Percentiles rank a stretch among this genome's conserved stretches.
phyloP scores from a whole-genome alignment of 2,329 filamentous ascomycete genomes.

The Phoma sp. region DNA sequence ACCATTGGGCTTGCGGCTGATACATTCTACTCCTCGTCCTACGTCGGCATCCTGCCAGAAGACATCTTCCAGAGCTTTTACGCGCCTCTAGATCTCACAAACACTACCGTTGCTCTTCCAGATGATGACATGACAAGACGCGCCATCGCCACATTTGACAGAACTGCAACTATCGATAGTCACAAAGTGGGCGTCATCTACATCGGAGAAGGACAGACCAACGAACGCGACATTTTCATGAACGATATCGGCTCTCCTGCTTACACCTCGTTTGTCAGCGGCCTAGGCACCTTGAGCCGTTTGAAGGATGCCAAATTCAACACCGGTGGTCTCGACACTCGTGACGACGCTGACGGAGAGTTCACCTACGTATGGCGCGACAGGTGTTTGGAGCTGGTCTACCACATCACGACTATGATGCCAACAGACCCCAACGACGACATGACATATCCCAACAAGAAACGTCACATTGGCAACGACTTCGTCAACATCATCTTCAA shows the following conservation, averaged over 20 bases:
- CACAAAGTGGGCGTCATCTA: slow-evolving; percentile 97
- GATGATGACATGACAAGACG: slow-evolving; percentile 73
- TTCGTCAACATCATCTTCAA: slow-evolving; percentile 99
- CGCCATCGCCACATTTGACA: slow-evolving; percentile 82
- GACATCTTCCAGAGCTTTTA: slow-evolving; percentile 75
- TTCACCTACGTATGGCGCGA: slow-evolving; percentile 95
- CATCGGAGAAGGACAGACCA: slow-evolving; percentile 83
- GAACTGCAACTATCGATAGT: slow-evolving; percentile 87
- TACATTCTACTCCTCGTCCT: slow-evolving; percentile 56
- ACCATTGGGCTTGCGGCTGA: slow-evolving; percentile 50
- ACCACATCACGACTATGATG: slow-evolving; percentile 97
- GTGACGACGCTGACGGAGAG: slow-evolving; percentile 80
- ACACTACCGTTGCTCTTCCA: slow-evolving; percentile 78
- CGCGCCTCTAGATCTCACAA: slow-evolving; percentile 57
- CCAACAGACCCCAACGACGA: slow-evolving; percentile 83
- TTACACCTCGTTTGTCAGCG: slow-evolving; percentile 84
- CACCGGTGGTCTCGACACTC: slow-evolving; percentile 85
- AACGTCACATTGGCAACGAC: slow-evolving; percentile 95
- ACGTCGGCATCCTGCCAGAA: slow-evolving; percentile 72
- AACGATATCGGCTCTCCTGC: slow-evolving; percentile 88
- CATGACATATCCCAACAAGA: slow-evolving; percentile 78
- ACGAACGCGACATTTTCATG: slow-evolving; percentile 83
- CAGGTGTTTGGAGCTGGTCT: slow-evolving; percentile 91
- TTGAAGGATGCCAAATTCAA: slow-evolving; percentile 88
- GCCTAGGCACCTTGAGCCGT: slow-evolving; percentile 80